Evolutionary conservation across 2,329 filamentous ascomycete species (phyloP).

Genomic region (Colletotrichum musicola): DNA sequence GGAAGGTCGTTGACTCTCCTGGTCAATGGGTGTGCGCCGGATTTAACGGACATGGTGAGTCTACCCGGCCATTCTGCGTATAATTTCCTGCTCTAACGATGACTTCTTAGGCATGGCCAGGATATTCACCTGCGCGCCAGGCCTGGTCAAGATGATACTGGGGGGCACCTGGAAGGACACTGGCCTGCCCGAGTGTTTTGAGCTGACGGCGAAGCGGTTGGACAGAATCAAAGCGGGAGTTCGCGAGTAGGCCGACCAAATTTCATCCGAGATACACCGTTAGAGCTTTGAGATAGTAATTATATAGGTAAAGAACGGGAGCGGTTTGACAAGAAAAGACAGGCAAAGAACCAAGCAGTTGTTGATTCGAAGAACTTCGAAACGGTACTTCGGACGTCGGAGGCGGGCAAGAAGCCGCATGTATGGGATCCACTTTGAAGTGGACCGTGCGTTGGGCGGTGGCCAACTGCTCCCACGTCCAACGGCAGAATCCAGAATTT

Average conservation of each 20-base stretch:
- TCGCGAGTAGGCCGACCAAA: background rate
- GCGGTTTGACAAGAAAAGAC: no score
- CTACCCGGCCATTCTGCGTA: background rate
- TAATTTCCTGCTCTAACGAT: background rate
- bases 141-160: conserved; percentile 55
- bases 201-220: conserved; percentile 9
- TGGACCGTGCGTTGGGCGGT: conserved; percentile 20
- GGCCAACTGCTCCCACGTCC: background rate
- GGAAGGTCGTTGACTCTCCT: conserved; percentile 51
- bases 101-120: conserved; percentile 50
- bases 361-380: no score
- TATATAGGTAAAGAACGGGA: background rate
- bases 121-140: conserved; percentile 61
- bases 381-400: no score
- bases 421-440: background rate
- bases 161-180: conserved; percentile 54
- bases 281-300: no score
- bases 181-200: conserved; percentile 44
- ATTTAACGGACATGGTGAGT: conserved; percentile 51
- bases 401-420: background rate
- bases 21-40: conserved; percentile 64
- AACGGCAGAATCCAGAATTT: conserved; percentile 37
- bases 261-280: background rate
- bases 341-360: no score
- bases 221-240: background rate